A percentile compares a stretch with the other conserved stretches of the same genome.
phyloP scores from a whole-genome alignment of 768 basidiomycete species.

The Amanita rubescens region DNA sequence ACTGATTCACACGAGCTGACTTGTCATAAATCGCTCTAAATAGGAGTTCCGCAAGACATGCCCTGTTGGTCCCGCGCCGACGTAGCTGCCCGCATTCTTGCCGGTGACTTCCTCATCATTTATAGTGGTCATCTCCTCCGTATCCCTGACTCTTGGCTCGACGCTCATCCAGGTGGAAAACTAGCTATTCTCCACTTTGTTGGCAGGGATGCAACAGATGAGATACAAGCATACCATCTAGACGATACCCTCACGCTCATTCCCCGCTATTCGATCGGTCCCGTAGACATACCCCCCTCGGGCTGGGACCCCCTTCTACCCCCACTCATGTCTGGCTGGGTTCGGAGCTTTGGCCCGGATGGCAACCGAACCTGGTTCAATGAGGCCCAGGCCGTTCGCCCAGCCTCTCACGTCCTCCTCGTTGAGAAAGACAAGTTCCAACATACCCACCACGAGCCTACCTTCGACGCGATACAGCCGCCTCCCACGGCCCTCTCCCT shows the following conservation, averaged over 20 bases:
- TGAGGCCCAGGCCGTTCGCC: conserved; percentile 45
- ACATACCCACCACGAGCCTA: conserved; percentile 20
- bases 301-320: conserved; percentile 78
- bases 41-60: conserved; percentile 14
- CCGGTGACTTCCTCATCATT: conserved; percentile 71
- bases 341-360: conserved; percentile 34
- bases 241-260: conserved; percentile 50
- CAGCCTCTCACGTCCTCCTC: conserved; percentile 54
- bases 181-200: conserved; percentile 92
- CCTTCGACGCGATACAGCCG: conserved; percentile 44
- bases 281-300: conserved; percentile 49
- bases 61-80: conserved; percentile 34
- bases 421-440: conserved; percentile 33
- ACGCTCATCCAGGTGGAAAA: conserved; percentile 81
- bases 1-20: neutral
- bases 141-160: conserved; percentile 72
- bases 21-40: neutral
- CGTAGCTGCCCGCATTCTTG: conserved; percentile 64
- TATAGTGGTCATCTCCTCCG: conserved; percentile 56
- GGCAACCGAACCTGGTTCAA: conserved; percentile 51
- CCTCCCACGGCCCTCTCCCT: conserved; percentile 48
- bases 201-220: conserved; percentile 90
- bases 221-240: conserved; percentile 88
- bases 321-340: conserved; percentile 82
- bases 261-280: conserved; percentile 60